Conservation (phyloP, 306 rosid species). For the Chamaecrista fasciculata region DNA sequence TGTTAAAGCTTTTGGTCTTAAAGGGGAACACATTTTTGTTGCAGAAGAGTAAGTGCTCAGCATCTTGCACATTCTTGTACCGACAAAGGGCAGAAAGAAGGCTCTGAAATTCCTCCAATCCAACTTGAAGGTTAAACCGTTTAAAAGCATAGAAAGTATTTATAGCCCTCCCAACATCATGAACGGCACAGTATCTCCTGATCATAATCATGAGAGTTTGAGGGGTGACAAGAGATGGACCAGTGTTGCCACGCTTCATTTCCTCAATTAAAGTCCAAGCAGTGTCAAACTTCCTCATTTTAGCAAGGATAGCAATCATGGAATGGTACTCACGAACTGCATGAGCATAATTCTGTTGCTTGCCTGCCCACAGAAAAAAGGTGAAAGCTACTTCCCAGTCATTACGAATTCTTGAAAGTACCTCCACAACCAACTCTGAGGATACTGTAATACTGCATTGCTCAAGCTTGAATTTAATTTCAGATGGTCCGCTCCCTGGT, state of each 20-base stretch:
- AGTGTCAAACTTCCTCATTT: slow-evolving; percentile 89
- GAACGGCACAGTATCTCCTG: slow-evolving; percentile 72
- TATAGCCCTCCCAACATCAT: slow-evolving; percentile 82
- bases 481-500: slow-evolving; percentile 34
- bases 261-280: slow-evolving; percentile 86
- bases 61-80: slow-evolving; percentile 78
- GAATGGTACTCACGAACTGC: slow-evolving; percentile 74
- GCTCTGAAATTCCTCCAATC: slow-evolving; percentile 70
- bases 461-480: slow-evolving; percentile 59
- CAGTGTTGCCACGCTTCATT: slow-evolving; percentile 50
- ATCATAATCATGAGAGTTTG: slow-evolving; percentile 89
- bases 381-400: slow-evolving; percentile 93
- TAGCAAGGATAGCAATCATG: slow-evolving; percentile 75
- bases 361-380: slow-evolving; percentile 90
- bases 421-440: slow-evolving; percentile 63
- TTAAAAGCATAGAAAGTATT: slow-evolving; percentile 70
- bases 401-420: slow-evolving; percentile 64
- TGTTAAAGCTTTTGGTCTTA: slow-evolving; percentile 79
- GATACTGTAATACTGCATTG: slow-evolving; percentile 45
- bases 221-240: slow-evolving; percentile 57
- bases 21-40: slow-evolving; percentile 61
- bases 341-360: slow-evolving; percentile 63
- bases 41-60: slow-evolving; percentile 76
- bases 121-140: slow-evolving; percentile 52
- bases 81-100: slow-evolving; percentile 93